These are phyloP conservation scores for Fragaria ananassa DNA, from an alignment of 306 rosid species.

Conservation along the genomic window DNA sequence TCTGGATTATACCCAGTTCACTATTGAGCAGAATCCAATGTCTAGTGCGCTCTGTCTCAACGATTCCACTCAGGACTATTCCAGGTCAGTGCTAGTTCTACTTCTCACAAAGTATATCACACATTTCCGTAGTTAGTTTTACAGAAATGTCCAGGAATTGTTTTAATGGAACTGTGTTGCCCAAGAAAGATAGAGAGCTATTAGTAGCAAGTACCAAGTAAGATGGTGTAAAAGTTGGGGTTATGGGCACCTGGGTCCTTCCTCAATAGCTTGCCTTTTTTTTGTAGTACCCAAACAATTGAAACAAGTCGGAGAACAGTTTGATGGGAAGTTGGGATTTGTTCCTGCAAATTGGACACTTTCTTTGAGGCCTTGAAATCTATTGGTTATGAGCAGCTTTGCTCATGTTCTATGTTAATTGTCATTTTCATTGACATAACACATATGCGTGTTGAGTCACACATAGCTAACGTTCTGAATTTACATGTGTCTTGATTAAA, in stretches of 20 bases:
- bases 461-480: neutral
- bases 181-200: neutral
- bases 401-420: neutral
- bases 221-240: neutral
- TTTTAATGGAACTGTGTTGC: neutral
- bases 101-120: neutral
- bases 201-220: neutral
- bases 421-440: neutral
- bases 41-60: constrained; percentile 35
- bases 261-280: neutral
- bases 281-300: neutral
- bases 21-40: constrained; percentile 44
- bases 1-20: constrained; percentile 34
- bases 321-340: neutral
- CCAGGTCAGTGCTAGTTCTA: constrained; percentile 18
- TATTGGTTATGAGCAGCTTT: neutral
- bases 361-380: neutral
- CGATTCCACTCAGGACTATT: constrained; percentile 28
- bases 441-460: too few relatives aligned
- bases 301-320: neutral
- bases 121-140: neutral
- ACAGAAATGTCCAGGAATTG: neutral
- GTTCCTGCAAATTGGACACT: neutral
- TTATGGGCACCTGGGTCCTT: neutral
- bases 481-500: neutral